Percentiles rank a stretch among this genome's conserved stretches.
Conservation (phyloP, 2,329 filamentous ascomycete genomes). For the Exophiala sideris region DNA sequence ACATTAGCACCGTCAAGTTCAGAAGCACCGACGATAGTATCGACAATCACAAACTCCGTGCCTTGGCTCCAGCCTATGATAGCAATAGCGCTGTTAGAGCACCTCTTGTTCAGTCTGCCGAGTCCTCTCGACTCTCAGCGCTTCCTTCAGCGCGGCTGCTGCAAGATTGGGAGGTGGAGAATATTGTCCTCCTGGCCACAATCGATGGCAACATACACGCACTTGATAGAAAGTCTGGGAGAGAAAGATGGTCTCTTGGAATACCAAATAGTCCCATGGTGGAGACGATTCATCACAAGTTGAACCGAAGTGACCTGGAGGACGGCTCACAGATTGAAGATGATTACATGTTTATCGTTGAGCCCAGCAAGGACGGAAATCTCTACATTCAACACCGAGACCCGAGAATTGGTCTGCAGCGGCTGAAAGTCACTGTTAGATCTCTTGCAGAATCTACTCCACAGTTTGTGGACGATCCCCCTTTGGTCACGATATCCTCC, state of each 20-base stretch:
- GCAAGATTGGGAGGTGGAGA: slow-evolving; percentile 99
- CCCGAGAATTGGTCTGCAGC: slow-evolving; percentile 45
- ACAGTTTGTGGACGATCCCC: slow-evolving; percentile 66
- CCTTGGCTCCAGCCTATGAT: slow-evolving; percentile 84
- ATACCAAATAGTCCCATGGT: slow-evolving; percentile 79
- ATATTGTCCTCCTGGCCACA: slow-evolving; percentile 99
- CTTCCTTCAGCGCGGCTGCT: slow-evolving; percentile 92
- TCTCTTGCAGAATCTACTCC: slow-evolving; percentile 81
- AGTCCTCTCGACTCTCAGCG: slow-evolving; percentile 67
- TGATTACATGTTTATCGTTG: slow-evolving; percentile 91
- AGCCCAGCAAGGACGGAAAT: slow-evolving; percentile 80
- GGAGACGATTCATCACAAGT: slow-evolving; percentile 77
- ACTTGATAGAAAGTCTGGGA: slow-evolving; percentile 80
- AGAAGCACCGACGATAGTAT: slow-evolving; percentile 27
- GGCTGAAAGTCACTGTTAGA: slow-evolving; percentile 58
- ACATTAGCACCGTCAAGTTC: slow-evolving; percentile 27
- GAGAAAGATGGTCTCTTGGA: slow-evolving; percentile 79
- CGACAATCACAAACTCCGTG: slow-evolving; percentile 37
- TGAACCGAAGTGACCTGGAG: slow-evolving; percentile 61
- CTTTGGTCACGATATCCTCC: slow-evolving; percentile 83
- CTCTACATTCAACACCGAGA: slow-evolving; percentile 82
- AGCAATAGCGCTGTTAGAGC: slow-evolving; percentile 78
- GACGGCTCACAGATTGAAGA: slow-evolving; percentile 63
- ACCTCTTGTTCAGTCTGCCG: slow-evolving; percentile 72
- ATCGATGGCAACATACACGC: slow-evolving; percentile 96